Base-by-base conservation (phyloP, 2,329 filamentous ascomycete species). In the Diaporthe longicolla region DNA sequence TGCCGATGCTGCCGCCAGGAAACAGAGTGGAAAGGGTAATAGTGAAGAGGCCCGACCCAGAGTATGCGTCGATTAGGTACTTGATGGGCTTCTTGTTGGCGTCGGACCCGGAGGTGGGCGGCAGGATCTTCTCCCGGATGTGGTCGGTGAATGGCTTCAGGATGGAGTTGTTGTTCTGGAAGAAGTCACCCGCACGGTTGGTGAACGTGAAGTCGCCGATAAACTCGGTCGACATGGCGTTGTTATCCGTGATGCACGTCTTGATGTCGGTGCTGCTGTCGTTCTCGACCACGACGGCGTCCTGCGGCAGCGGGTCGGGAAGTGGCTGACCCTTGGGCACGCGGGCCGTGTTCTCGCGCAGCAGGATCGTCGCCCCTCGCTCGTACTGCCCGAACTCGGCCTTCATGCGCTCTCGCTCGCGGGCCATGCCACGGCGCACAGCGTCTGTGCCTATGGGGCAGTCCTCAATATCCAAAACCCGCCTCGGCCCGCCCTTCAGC, bases 141-240 rank as follows among this genome's bases (percentile, higher is more conserved):
- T 97, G 98, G 77, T 91, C 89, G 19, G 95, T 97, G 84, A 98
- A 97, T 21, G 87, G 85, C 40, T 94, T 91, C 32, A 99, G 92
- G 84, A 99, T 98, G 72, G 95, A 97, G 87, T 98, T 98, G 89
- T 99, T 99, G 88, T 99, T 99, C 82, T 99, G 97, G 90, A 99
- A 99, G 87, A 99, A 99, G 70, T 94, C 92, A 74, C 95, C 95
- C 15, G 97, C 97, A 3, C 94, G 94, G 85, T 97, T 98, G 82
- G 92, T 92, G 85, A 99, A 98, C 80, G 92, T 87, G 85, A 93
- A 97, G 82, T 91, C 85, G 80, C 93, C 94, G 76, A 99, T 90
- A 84, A 97, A 98, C 83, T 99, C 97, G 40, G 93, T 95, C 4
- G 94, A 92, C 68, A 89, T 93, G 77, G 90, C 93, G 77, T 96